Evolutionary conservation across 2,329 filamentous ascomycete genomes (phyloP).

Genomic region (Diaporthe helianthi): DNA sequence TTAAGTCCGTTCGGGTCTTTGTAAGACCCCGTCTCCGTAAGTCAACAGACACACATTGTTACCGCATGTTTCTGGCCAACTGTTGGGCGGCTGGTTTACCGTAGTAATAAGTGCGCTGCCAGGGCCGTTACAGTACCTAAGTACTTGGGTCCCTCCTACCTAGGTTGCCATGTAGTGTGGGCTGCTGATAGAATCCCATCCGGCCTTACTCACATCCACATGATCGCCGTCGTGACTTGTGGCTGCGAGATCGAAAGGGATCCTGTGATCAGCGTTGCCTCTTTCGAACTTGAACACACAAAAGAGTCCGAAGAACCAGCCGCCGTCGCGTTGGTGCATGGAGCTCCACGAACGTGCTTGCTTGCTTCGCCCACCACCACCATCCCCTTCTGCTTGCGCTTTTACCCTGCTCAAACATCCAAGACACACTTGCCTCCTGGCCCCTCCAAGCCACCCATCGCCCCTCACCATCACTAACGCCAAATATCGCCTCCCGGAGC

Average conservation of each 20-base stretch:
- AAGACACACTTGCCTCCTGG: constrained; percentile 12
- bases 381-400: neutral
- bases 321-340: neutral
- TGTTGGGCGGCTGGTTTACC: too few species aligned
- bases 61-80: too few species aligned
- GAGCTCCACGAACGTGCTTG: neutral
- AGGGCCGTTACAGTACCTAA: neutral
- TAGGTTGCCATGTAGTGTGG: too few species aligned
- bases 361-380: constrained; percentile 3
- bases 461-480: neutral
- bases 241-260: neutral
- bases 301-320: neutral
- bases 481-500: constrained; percentile 3
- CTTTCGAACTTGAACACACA: neutral
- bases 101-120: too few species aligned
- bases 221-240: constrained; percentile 6
- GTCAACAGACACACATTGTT: too few species aligned
- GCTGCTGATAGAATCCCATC: neutral
- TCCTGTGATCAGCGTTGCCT: neutral
- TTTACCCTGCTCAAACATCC: neutral
- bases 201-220: neutral
- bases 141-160: too few species aligned
- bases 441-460: neutral
- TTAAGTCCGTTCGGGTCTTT: too few species aligned
- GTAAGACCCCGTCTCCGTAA: too few species aligned